A percentile compares a stretch with the other conserved stretches of the same genome.
phyloP scores from a whole-genome alignment of 169 alveolate genomes.

The Cryptosporidium viatorum region DNA sequence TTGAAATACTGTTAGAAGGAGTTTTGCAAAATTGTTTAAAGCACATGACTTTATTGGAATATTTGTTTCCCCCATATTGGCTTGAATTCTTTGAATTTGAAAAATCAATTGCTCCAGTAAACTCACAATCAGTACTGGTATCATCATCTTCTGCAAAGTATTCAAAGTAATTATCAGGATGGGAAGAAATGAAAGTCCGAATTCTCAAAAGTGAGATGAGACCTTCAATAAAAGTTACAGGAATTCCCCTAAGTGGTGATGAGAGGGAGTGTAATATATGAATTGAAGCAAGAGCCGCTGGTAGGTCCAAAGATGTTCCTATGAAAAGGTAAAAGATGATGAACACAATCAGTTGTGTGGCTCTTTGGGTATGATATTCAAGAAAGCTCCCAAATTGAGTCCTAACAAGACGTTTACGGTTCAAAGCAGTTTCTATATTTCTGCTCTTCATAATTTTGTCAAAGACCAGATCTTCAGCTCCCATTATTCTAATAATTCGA shows the following conservation, averaged over 20 bases:
- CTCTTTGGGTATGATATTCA: constrained; percentile 54
- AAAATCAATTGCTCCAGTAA: constrained; percentile 3
- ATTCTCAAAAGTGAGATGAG: constrained; percentile 53
- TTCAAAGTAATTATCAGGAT: constrained; percentile 12
- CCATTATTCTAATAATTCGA: constrained; percentile 59
- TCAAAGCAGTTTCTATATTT: constrained; percentile 13
- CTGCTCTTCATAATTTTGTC: constrained; percentile 11
- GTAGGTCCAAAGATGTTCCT: constrained; percentile 15
- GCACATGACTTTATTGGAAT: neutral
- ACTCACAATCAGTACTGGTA: constrained; percentile 41
- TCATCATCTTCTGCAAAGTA: constrained; percentile 29
- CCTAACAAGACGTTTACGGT: constrained; percentile 58
- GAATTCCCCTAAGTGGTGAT: constrained; percentile 69
- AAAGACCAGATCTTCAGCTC: constrained; percentile 42
- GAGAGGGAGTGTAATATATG: constrained; percentile 66
- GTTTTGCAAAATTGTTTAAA: neutral
- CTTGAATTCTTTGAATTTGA: neutral
- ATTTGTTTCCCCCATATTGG: neutral
- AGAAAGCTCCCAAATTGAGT: constrained; percentile 73
- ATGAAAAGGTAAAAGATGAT: constrained; percentile 27
- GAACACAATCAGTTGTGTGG: constrained; percentile 63
- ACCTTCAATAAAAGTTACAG: constrained; percentile 73
- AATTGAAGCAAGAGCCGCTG: constrained; percentile 60
- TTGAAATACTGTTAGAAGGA: neutral
- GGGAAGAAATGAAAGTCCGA: constrained; percentile 26